These are phyloP conservation scores for Myxozyma geophila DNA, from an alignment of 805 yeast genomes.

Conservation along the genomic window DNA sequence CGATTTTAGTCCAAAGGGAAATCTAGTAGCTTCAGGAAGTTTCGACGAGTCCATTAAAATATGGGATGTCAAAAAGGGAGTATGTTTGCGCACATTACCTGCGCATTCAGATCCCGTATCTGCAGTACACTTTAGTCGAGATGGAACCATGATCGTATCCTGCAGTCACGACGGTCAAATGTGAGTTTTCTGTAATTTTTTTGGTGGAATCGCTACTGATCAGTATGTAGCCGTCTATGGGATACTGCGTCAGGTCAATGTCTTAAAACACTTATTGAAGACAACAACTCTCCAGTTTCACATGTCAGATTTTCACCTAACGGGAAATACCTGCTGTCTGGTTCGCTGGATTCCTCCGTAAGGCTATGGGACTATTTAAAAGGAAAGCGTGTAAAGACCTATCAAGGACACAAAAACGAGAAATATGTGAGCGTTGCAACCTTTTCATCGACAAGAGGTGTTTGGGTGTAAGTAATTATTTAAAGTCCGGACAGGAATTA, in stretches of 20 bases:
- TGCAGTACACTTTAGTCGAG: constrained; percentile 71
- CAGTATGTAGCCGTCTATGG: constrained; percentile 59
- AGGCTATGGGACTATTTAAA: constrained; percentile 88
- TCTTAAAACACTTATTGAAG: constrained; percentile 83
- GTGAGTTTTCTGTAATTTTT: constrained; percentile 13
- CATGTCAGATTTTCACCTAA: constrained; percentile 79
- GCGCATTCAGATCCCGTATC: constrained; percentile 94
- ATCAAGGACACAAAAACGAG: constrained; percentile 46
- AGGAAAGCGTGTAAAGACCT: constrained; percentile 79
- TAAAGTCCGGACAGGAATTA: neutral
- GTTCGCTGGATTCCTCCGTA: constrained; percentile 78
- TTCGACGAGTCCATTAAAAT: constrained; percentile 89
- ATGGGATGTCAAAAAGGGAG: constrained; percentile 82
- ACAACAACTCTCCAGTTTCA: constrained; percentile 73
- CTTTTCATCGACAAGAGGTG: constrained; percentile 52
- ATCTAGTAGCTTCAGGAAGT: constrained; percentile 77
- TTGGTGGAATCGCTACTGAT: constrained; percentile 31
- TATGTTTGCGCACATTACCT: constrained; percentile 73
- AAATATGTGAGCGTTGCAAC: constrained; percentile 59
- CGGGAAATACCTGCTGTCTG: constrained; percentile 78
- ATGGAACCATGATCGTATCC: constrained; percentile 79
- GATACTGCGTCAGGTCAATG: constrained; percentile 91
- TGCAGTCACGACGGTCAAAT: constrained; percentile 92
- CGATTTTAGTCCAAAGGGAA: constrained; percentile 73
- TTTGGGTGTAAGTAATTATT: constrained; percentile 46